Evolutionary conservation across 2,329 filamentous ascomycete species (phyloP), one percentile per base, ranked within the genome.

Genomic region (Saccharata proteae): DNA sequence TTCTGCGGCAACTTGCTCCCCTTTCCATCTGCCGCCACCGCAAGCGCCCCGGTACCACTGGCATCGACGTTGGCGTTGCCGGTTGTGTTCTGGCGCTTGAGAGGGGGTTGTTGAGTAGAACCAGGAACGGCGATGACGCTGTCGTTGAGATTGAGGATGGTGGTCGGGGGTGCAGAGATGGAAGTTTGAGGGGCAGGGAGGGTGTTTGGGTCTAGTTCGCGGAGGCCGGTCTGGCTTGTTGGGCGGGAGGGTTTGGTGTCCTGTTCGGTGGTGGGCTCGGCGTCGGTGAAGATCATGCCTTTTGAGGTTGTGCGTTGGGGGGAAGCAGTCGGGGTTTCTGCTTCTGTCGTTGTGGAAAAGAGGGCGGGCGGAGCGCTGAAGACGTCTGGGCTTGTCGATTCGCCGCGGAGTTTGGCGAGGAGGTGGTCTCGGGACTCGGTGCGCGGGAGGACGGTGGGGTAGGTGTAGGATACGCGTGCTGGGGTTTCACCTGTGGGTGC

Each of bases 401-500:
- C 16, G 43, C 62, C 43, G 47, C 59, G 54, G 12, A 56, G 36
- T 47, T 65, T 41, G 13, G 69, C 63, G 9, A 76, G 58, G 16
- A 79, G 57, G 9, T 54, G 58, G 9, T 76, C 69, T 45, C 77
- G 72, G 1, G 58, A 46, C 45, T 74, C 70, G 1, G 90, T 96
- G 16, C 77, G 74, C 3, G 90, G 90, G 2, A 98, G 65, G 2
- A 69, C 64, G 2, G 71, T 80, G 0, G 84, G 81, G 47, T 83
- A 93, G n/a, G 73, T 66, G 55, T 96, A 98, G 31, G 74, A 66
- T 17, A 67, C 62, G 58, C 86, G 90, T 48, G 80, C 74, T 0
- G 90, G 90, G 1, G 90, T 96, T 27, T 79, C 68, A 30, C 90
- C 88, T 0, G 90, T 96, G 0, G 81, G 72, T 21, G 73, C 64